Conservation (phyloP, 495 filamentous ascomycete species). For the Aspergillus incahuasiensis region DNA sequence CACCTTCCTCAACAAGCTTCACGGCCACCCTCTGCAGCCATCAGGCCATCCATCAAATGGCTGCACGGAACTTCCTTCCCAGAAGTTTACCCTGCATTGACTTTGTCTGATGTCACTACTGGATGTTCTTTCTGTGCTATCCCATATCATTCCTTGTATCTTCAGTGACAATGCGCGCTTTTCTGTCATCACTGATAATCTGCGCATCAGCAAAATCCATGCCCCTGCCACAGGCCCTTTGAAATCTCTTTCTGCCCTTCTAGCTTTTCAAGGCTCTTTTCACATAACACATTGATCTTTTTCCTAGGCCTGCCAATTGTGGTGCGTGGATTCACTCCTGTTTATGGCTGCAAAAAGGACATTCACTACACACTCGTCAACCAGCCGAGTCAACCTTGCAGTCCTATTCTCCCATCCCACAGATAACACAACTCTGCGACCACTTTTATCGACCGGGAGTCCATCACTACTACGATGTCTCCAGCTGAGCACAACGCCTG, state of each 20-base stretch:
- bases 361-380: background rate
- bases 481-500: conserved; percentile 27
- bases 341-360: background rate
- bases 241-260: background rate
- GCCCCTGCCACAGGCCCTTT: background rate
- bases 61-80: background rate
- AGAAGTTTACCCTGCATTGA: background rate
- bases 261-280: background rate
- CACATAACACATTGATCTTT: background rate
- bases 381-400: background rate
- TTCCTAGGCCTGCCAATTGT: background rate
- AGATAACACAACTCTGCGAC: background rate
- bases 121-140: background rate
- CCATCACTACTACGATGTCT: conserved; percentile 10
- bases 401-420: background rate
- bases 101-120: background rate
- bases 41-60: background rate
- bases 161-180: background rate
- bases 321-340: background rate
- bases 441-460: background rate
- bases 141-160: background rate
- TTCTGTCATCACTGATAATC: background rate
- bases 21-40: background rate
- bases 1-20: background rate
- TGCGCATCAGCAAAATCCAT: background rate